Base-by-base conservation (phyloP, 441 rosid genomes). In the Erodium trifolium region DNA sequence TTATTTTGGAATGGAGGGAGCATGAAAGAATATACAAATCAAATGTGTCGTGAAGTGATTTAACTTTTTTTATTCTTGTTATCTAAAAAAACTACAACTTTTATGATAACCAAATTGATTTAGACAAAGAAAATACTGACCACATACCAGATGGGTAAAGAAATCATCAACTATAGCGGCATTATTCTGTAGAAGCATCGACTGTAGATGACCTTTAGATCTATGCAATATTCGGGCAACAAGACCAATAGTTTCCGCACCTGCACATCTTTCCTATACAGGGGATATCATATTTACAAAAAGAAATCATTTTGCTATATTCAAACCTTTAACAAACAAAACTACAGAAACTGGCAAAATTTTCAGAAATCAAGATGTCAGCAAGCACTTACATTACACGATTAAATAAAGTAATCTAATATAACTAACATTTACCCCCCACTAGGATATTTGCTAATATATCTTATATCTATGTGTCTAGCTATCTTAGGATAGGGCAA, bases 201-300 rank as follows among this genome's bases (percentile, higher is more conserved):
- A 88, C 75, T 95, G 97, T 63, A 95, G 90, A 83, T 85, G 96
- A 73, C 90, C 77, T 86, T 84, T 95, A 73, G 98, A 92, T 80
- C 85, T 89, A 74, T 87, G 87, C 84, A 95, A 77, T 70, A 87
- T 79, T 73, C 83, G 95, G 80, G 93, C 93, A 70, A 92, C 98
- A 76, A 95, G 89, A 72, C 88, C 82, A 66, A 87, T 14, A 17
- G 87, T 86, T 69, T 92, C 95, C 39, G 89, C 95, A 68, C 80
- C 98, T 13, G 91, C 82, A 80, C 99, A 95, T 81, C 98, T 87
- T 82, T 95, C 99, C 99, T 95, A 92, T 67, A 77, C 80, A 67
- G 41, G 70, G 67, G 76, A 60, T 47, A 78, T 73, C 67, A 74
- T 59, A 68, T 75, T 45, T 62, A 63, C 59, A 68, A 41, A 72